phyloP scores from a whole-genome alignment of 805 yeast genomes.

The Schizosaccharomyces lindneri region DNA sequence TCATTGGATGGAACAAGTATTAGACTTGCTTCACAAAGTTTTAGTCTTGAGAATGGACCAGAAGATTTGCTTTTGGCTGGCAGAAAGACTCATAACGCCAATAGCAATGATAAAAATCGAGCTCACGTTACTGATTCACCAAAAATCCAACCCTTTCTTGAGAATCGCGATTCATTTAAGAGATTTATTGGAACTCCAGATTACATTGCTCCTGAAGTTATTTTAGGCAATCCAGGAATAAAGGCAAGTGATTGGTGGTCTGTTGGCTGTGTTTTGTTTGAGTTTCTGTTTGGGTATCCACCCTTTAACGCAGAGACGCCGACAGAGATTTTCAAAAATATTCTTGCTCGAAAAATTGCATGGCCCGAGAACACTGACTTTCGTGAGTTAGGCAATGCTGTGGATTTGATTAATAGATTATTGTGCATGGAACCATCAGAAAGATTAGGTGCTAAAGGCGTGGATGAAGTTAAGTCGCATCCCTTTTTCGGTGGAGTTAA shows the following conservation, averaged over 20 bases:
- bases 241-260: conserved; percentile 98
- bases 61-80: conserved; percentile 3
- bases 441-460: not conserved
- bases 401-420: conserved; percentile 42
- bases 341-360: conserved; percentile 42
- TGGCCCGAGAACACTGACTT: conserved; percentile 71
- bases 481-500: not conserved
- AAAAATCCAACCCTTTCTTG: conserved; percentile 26
- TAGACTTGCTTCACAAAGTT: not conserved
- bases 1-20: conserved; percentile 3
- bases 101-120: not conserved
- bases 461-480: not conserved
- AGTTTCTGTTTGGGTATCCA: conserved; percentile 74
- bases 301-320: conserved; percentile 77
- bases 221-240: conserved; percentile 58
- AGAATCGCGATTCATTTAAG: conserved; percentile 30
- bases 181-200: conserved; percentile 89
- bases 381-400: conserved; percentile 44
- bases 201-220: conserved; percentile 89
- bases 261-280: conserved; percentile 82
- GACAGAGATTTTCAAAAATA: conserved; percentile 51
- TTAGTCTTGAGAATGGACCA: conserved; percentile 19
- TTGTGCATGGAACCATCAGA: conserved; percentile 35
- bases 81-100: not conserved
- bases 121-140: conserved; percentile 3